A percentile compares a stretch with the other conserved stretches of the same genome.
Conservation (phyloP, 169 alveolate species). For the Plasmodium fragile region DNA sequence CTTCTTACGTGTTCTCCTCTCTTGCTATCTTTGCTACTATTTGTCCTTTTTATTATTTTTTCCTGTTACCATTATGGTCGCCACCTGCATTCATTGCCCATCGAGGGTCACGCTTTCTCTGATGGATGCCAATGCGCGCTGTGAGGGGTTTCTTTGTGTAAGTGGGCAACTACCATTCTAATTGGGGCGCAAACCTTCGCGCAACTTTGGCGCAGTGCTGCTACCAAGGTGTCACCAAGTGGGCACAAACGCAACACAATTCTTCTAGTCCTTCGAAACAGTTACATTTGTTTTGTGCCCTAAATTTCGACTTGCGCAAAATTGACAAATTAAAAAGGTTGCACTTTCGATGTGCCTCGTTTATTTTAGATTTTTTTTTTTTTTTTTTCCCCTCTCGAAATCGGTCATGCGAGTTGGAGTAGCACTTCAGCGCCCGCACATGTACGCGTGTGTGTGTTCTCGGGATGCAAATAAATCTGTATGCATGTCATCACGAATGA, state of each 20-base stretch:
- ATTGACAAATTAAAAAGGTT: neutral
- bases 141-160: neutral
- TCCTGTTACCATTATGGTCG: neutral
- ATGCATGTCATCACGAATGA: neutral
- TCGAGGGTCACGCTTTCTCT: neutral
- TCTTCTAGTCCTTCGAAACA: neutral
- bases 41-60: neutral
- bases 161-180: neutral
- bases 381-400: neutral
- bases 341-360: conserved; percentile 1
- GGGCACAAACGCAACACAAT: neutral
- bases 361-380: neutral
- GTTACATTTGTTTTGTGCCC: neutral
- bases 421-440: neutral
- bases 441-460: neutral
- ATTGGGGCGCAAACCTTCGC: neutral
- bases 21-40: neutral
- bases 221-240: neutral
- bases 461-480: neutral
- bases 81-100: neutral
- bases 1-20: neutral
- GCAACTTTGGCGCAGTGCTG: neutral
- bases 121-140: neutral
- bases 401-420: neutral
- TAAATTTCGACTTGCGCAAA: neutral